These are phyloP conservation scores for Corchorus olitorius DNA, from an alignment of 345 rosid genomes.

Conservation along the genomic window DNA sequence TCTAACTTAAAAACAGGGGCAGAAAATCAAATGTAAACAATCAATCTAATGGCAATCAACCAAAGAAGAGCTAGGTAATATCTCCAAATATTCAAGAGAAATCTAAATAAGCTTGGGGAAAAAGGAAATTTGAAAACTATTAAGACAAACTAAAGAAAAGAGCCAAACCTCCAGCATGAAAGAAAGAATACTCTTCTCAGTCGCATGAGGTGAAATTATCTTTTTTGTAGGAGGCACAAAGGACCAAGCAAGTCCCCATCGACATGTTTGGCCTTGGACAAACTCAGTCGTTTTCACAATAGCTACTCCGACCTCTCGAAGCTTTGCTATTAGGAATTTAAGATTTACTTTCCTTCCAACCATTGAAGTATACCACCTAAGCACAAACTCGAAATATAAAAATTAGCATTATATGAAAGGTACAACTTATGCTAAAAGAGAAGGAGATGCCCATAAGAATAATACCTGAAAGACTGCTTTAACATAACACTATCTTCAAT, in stretches of 20 bases:
- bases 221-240: slow-evolving; percentile 64
- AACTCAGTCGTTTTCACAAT: slow-evolving; percentile 88
- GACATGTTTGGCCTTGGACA: slow-evolving; percentile 84
- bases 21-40: not conserved
- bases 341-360: slow-evolving; percentile 87
- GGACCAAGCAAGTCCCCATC: slow-evolving; percentile 98
- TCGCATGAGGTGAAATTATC: slow-evolving; percentile 50
- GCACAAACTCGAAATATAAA: slow-evolving; percentile 19
- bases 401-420: not conserved
- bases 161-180: slow-evolving; percentile 81
- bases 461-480: slow-evolving; percentile 65
- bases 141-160: slow-evolving; percentile 10
- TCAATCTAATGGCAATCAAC: slow-evolving; percentile 14
- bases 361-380: slow-evolving; percentile 93
- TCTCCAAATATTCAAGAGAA: not conserved
- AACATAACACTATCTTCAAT: slow-evolving; percentile 73
- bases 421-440: not conserved
- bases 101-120: not conserved
- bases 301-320: slow-evolving; percentile 67
- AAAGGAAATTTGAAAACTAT: not conserved
- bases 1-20: slow-evolving; percentile 4
- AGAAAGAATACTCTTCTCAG: slow-evolving; percentile 47
- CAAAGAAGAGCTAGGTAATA: not conserved
- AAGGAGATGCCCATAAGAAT: slow-evolving; percentile 8
- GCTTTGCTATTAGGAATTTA: slow-evolving; percentile 67